Percentiles rank a stretch among this genome's conserved stretches.
Conservation (phyloP, 257 asterid genomes). For the Cordia subcordata region DNA sequence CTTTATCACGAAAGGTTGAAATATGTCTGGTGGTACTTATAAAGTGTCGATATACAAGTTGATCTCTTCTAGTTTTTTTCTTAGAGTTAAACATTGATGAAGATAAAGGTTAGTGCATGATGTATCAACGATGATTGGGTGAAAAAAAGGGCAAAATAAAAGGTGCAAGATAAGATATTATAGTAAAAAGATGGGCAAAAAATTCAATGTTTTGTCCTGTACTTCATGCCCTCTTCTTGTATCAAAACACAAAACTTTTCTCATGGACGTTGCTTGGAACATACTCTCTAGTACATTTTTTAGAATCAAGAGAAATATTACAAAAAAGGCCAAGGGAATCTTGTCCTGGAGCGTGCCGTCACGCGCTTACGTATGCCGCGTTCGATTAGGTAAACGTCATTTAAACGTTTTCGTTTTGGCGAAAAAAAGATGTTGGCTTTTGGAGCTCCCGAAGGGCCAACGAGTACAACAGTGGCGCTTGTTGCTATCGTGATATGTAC, state of each 20-base stretch:
- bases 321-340: conserved; percentile 1
- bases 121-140: too few relatives aligned
- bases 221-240: neutral
- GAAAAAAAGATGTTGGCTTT: neutral
- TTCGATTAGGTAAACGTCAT: neutral
- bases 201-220: too few relatives aligned
- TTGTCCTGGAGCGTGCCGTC: neutral
- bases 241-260: neutral
- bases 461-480: neutral
- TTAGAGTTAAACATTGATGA: too few relatives aligned
- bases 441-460: neutral
- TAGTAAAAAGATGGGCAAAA: neutral
- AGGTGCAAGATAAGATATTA: neutral
- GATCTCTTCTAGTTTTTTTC: too few relatives aligned
- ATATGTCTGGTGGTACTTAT: too few relatives aligned
- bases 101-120: too few relatives aligned
- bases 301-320: neutral
- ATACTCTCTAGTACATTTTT: neutral
- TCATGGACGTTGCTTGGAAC: neutral
- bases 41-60: too few relatives aligned
- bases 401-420: neutral
- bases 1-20: too few relatives aligned
- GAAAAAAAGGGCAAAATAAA: too few relatives aligned
- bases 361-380: conserved; percentile 1
- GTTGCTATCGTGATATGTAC: neutral